Evolutionary conservation across 768 basidiomycete species (phyloP).

Genomic region (Asterophora lycoperdoides): DNA sequence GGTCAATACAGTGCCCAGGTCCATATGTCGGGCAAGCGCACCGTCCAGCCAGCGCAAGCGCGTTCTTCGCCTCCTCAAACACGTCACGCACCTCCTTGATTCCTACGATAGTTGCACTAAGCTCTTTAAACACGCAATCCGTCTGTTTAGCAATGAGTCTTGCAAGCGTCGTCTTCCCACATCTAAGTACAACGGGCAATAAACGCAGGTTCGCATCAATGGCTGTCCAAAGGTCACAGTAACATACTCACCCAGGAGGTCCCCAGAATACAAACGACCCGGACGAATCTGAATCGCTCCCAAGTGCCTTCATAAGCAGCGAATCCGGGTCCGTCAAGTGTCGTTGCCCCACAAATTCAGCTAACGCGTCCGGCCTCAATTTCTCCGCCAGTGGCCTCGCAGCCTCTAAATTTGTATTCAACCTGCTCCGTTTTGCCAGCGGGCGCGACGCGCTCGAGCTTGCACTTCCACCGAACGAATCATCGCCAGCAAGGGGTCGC

Average conservation of each 20-base stretch:
- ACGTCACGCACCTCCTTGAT: conserved; percentile 69
- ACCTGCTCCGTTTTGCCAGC: conserved; percentile 18
- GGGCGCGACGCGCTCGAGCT: conserved; percentile 3
- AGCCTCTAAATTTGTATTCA: conserved; percentile 9
- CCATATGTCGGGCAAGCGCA: conserved; percentile 13
- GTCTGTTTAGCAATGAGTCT: conserved; percentile 60
- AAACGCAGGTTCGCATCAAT: neutral
- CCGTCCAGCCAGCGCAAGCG: conserved; percentile 63
- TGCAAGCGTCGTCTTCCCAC: conserved; percentile 75
- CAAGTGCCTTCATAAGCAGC: conserved; percentile 49
- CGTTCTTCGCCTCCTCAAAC: conserved; percentile 71
- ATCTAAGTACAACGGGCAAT: conserved; percentile 30
- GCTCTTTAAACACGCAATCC: conserved; percentile 64
- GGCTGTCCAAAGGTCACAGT: neutral
- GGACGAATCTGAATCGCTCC: conserved; percentile 42
- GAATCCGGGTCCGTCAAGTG: conserved; percentile 58
- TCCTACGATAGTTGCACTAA: conserved; percentile 68
- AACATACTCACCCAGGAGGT: conserved; percentile 53
- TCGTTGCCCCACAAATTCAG: conserved; percentile 69
- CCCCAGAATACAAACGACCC: conserved; percentile 74
- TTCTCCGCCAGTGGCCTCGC: conserved; percentile 66
- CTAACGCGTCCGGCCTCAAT: conserved; percentile 58
- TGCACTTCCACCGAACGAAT: conserved; percentile 12
- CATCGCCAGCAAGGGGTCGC: too few species aligned
- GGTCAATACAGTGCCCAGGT: too few species aligned